Evolutionary conservation across 108 stramenopile genomes (phyloP), one percentile per base, ranked within the genome.

Genomic region (Conticribra guillardii): DNA sequence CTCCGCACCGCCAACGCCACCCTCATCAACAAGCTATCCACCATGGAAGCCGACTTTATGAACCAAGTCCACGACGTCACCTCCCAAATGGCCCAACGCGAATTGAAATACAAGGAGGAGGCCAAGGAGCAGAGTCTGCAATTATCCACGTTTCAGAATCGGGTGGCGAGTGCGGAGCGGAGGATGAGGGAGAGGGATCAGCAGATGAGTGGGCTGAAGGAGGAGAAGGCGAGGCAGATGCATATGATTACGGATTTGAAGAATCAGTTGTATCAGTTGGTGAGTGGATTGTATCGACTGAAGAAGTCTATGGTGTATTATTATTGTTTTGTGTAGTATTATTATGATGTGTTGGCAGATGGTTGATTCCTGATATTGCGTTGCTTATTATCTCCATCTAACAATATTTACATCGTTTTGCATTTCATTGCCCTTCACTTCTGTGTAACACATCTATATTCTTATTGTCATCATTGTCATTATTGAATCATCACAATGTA

Each of bases 221-320:
- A 87, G 56, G 90, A 91, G 47, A 84, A 76, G 50, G 82, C 83
- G 24, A 76, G 67, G 61, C 82, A 82, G 47, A 57, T 78, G 33
- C 81, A 85, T 46, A 67, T 79, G 69, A 89, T 89, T 65, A 66
- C 80, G 18, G 87, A 89, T 66, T 57, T 91, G 34, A 89, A 89
- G 71, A 82, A 83, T 67, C 88, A 91, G 70, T 68, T 91, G 46
- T 84, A 86, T 50, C 83, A 86, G 54, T 55, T 87, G 76, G 76
- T 77, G 51, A 58, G 76, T 69, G 2, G 5, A 27, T 2, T 19
- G 30, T 22, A 21, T 49, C 27, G 24, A 27, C 5, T 4, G 11
- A 17, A 8, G 31, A 1, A 17, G 2, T 32, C 24, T 34, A 59
- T 34, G 2, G 30, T 3, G 18, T 18, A 48, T 17, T 5, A 19